These are phyloP conservation scores for Cordyceps cicadae DNA, from an alignment of 2,329 filamentous ascomycete genomes.

Conservation along the genomic window DNA sequence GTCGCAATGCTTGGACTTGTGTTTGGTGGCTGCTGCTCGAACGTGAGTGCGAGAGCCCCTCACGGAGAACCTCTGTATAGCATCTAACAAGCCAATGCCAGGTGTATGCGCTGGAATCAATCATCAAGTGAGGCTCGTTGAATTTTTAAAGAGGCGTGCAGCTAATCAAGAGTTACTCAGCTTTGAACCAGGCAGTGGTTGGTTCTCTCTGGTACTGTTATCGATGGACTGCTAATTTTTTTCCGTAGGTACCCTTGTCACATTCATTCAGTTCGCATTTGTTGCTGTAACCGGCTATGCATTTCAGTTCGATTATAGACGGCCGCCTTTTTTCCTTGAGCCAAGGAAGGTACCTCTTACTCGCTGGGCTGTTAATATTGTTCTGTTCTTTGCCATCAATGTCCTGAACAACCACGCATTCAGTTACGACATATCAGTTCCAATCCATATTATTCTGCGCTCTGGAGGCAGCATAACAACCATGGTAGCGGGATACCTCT, in stretches of 20 bases:
- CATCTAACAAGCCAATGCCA: conserved; percentile 30
- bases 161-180: conserved; percentile 34
- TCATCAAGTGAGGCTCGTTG: conserved; percentile 66
- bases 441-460: conserved; percentile 90
- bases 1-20: conserved; percentile 72
- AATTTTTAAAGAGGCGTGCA: conserved; percentile 6
- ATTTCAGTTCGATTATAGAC: conserved; percentile 60
- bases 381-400: conserved; percentile 88
- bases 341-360: conserved; percentile 72
- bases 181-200: conserved; percentile 78
- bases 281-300: conserved; percentile 72
- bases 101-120: conserved; percentile 94
- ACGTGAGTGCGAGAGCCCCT: conserved; percentile 48
- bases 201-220: not conserved
- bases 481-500: conserved; percentile 80
- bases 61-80: not conserved
- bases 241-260: conserved; percentile 65
- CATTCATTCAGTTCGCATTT: conserved; percentile 81
- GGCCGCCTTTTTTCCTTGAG: conserved; percentile 63
- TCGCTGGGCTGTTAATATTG: conserved; percentile 82
- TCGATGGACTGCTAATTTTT: conserved; percentile 14
- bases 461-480: conserved; percentile 95
- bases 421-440: conserved; percentile 91
- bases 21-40: conserved; percentile 91
- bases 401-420: conserved; percentile 97